A percentile compares a stretch with the other conserved stretches of the same genome.
Conservation (phyloP, 2,329 filamentous ascomycete species). For the Ophiostoma fasciatum region DNA sequence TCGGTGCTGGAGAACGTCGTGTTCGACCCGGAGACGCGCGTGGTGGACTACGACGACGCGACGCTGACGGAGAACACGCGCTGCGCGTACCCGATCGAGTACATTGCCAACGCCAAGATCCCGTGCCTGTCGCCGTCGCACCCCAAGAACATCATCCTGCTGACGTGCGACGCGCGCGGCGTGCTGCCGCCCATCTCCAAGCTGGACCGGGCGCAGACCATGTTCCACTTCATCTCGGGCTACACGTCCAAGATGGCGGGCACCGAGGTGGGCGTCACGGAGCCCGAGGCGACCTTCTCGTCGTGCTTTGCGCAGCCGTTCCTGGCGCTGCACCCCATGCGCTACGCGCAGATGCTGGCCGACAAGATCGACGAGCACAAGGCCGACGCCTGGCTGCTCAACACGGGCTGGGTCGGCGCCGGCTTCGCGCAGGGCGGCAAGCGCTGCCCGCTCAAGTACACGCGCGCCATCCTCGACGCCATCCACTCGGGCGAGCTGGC, state of each 20-base stretch:
- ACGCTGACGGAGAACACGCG: constrained; percentile 98
- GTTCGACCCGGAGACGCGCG: constrained; percentile 77
- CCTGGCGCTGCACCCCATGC: constrained; percentile 97
- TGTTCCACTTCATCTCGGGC: constrained; percentile 99
- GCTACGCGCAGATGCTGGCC: constrained; percentile 95
- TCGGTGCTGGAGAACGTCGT: constrained; percentile 98
- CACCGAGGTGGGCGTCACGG: constrained; percentile 90
- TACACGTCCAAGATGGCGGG: constrained; percentile 99
- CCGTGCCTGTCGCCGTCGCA: constrained; percentile 78
- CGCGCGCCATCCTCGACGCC: constrained; percentile 91
- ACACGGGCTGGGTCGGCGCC: constrained; percentile 94
- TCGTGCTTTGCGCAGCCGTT: constrained; percentile 99
- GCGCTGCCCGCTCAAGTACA: constrained; percentile 97
- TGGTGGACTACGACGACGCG: constrained; percentile 88
- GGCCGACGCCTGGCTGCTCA: constrained; percentile 94
- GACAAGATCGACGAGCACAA: constrained; percentile 95
- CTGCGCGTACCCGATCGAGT: constrained; percentile 90
- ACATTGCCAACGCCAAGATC: constrained; percentile 98
- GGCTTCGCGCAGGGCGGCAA: constrained; percentile 83
- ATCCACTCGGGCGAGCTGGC: constrained; percentile 96
- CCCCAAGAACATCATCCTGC: constrained; percentile 93
- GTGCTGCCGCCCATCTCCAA: constrained; percentile 97
- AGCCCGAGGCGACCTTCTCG: constrained; percentile 97
- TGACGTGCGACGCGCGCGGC: constrained; percentile 95
- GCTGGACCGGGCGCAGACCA: constrained; percentile 84